Evolutionary conservation across 257 asterid genomes (phyloP), one percentile per base, ranked within the genome.

Genomic region (Verbena officinalis): DNA sequence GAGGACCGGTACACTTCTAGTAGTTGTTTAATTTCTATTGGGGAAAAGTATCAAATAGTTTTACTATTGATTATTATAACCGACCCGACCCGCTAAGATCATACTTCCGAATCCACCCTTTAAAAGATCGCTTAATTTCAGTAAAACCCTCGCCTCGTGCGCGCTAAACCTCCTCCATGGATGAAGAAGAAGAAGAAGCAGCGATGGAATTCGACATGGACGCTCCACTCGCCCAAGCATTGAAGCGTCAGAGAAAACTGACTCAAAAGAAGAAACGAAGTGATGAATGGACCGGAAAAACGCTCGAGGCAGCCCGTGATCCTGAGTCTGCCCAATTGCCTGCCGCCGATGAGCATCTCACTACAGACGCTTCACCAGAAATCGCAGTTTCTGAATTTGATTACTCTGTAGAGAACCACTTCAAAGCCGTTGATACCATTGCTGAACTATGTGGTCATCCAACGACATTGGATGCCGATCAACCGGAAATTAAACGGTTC

Each of bases 361-460:
- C 55, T 22, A 53, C 36, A 22, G 53, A 73, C 12, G 43, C 70
- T 57, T 52, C 77, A 9, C 78, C 70, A 12, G 75, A 63, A 48
- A 72, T 78, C 12, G 17, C 53, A 27, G 83, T 83, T 39, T 86
- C 95, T 10, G 72, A 80, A 67, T 84, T 88, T 39, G 90, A 88
- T 66, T 73, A 77, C 65, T 86, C 97, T n/a, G 81, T 83, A 1
- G 86, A 88, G 65, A 86, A 88, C 78, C 95, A 90, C 90, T 80
- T 90, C 57, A 77, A 59, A 73, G 78, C 78, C 17, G 77, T 86
- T 0, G 89, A 81, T 56, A 74, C 63, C 2, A 76, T 90, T 23
- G 73, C 79, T 38, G 53, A 59, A 71, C 82, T 93, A 23, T 86
- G 89, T 49, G 86, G 89, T 17, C 69, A 60, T 31, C 61, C 81